Evolutionary conservation across 129 eudicot genomes (phyloP).

Genomic region (Flaveria ramosissima): DNA sequence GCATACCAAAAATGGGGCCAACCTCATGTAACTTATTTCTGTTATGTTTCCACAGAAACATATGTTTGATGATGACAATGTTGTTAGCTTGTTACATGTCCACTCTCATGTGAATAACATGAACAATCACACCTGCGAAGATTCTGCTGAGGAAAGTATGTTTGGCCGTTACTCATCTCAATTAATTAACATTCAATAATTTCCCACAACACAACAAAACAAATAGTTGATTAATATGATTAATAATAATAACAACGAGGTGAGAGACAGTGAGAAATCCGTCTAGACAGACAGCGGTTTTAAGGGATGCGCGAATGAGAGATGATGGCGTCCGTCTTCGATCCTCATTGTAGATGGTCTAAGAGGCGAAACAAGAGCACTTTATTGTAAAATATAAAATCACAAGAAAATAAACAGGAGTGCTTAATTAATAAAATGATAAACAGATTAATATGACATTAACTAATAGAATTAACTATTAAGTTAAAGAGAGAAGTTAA

Average conservation of each 20-base stretch:
- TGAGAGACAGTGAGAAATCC: too few relatives aligned
- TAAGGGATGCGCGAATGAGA: too few relatives aligned
- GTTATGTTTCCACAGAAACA: constrained; percentile 38
- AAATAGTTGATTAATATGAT: background rate
- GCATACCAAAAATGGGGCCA: constrained; percentile 37
- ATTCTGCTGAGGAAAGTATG: constrained; percentile 48
- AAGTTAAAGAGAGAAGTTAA: background rate
- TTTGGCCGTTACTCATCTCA: constrained; percentile 39
- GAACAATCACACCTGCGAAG: constrained; percentile 52
- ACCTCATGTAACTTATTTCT: constrained; percentile 42
- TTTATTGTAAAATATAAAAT: constrained; percentile 10
- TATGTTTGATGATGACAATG: constrained; percentile 45
- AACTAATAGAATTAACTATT: background rate
- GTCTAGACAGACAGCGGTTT: too few relatives aligned
- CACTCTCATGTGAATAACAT: constrained; percentile 41
- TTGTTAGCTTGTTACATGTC: constrained; percentile 42
- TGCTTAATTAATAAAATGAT: constrained; percentile 17
- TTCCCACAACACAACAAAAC: background rate
- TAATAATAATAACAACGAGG: too few relatives aligned
- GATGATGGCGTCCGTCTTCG: too few relatives aligned
- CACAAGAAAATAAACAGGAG: background rate
- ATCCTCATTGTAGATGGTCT: too few relatives aligned
- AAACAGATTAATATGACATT: constrained; percentile 3
- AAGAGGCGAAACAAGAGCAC: too few relatives aligned
- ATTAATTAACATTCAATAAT: constrained; percentile 12